Percentiles rank a stretch among this genome's conserved stretches.
These are phyloP conservation scores for Eucalyptus erythrocorys DNA, from an alignment of 345 rosid genomes.

Conservation along the genomic window DNA sequence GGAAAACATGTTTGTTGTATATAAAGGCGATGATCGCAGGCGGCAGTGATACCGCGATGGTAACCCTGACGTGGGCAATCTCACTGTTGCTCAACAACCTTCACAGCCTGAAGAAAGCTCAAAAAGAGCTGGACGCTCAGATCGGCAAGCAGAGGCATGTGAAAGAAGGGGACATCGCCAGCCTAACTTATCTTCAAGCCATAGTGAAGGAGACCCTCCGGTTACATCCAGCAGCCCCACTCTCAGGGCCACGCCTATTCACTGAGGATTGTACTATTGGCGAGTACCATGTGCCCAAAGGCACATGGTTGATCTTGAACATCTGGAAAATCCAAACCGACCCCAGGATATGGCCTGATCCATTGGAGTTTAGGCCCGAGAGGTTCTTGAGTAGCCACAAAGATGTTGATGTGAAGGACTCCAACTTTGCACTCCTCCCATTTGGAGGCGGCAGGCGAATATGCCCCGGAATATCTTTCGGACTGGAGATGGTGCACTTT, in stretches of 20 bases:
- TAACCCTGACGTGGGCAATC: conserved; percentile 4
- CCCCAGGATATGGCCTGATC: conserved; percentile 16
- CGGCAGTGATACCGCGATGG: not conserved
- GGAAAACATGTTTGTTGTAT: not conserved
- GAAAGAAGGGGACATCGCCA: conserved; percentile 6
- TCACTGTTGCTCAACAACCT: not conserved
- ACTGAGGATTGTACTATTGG: conserved; percentile 8
- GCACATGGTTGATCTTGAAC: conserved; percentile 15
- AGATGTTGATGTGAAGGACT: conserved; percentile 17
- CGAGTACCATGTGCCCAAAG: conserved; percentile 11
- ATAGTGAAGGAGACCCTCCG: conserved; percentile 25
- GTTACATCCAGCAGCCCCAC: conserved; percentile 16
- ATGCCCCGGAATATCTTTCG: conserved; percentile 20
- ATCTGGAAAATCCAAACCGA: conserved; percentile 19
- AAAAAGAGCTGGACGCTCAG: not conserved
- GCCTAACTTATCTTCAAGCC: conserved; percentile 19
- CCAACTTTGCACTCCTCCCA: conserved; percentile 19
- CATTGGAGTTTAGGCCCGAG: conserved; percentile 20
- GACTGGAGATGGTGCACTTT: conserved; percentile 5
- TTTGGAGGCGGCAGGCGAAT: conserved; percentile 32
- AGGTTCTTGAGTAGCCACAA: conserved; percentile 15
- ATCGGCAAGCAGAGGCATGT: conserved; percentile 1
- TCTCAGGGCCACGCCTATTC: conserved; percentile 10
- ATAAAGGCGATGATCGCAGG: not conserved
- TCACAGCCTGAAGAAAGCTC: not conserved